Evolutionary conservation across 208 protist species (phyloP), one percentile per base, ranked within the genome.

Genomic region (Crithidia sp.): DNA sequence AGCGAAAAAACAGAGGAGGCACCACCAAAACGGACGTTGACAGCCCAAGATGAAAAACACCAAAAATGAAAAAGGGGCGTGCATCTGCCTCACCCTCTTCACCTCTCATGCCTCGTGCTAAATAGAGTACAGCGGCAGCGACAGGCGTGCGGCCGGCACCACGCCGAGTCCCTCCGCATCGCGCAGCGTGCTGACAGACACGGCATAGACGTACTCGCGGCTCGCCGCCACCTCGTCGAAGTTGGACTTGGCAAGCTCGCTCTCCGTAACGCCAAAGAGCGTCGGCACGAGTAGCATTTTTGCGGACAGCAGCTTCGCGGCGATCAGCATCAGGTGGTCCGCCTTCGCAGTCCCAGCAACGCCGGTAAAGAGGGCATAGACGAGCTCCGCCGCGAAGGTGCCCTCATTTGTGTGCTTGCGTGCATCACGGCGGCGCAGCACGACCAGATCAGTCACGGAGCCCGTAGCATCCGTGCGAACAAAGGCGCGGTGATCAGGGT

Each of bases 251-350:
- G 81, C 86, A 9, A 95, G 64, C 49, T 96, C 92, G 58, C 83
- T 91, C 14, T 96, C 92, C 14, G 90, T 84, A 67, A 95, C 84
- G 57, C 92, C 88, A 65, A 90, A 94, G 72, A 91, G 73, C 70
- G 73, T 89, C 13, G 92, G 88, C 41, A 94, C 79, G 4, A 93
- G 82, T 12, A 93, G 61, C 65, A 93, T 71, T 39, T 83, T 74
- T 28, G 86, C 89, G 5, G 74, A 75, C 47, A 90, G 77, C 13
- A 91, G 67, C 55, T 74, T 66, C 50, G 85, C 63, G 7, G 86
- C 78, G 14, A 96, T 39, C 44, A 89, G 65, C 50, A 95, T 79
- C 53, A 92, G 41, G 60, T 94, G 87, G 61, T 91, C 80, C 65
- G 77, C 78, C 77, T 93, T 93, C 12, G 83, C 80, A n/a, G 71